Evolutionary conservation across 2,329 filamentous ascomycete species (phyloP).

Genomic region (Colletotrichum cordylinicola): DNA sequence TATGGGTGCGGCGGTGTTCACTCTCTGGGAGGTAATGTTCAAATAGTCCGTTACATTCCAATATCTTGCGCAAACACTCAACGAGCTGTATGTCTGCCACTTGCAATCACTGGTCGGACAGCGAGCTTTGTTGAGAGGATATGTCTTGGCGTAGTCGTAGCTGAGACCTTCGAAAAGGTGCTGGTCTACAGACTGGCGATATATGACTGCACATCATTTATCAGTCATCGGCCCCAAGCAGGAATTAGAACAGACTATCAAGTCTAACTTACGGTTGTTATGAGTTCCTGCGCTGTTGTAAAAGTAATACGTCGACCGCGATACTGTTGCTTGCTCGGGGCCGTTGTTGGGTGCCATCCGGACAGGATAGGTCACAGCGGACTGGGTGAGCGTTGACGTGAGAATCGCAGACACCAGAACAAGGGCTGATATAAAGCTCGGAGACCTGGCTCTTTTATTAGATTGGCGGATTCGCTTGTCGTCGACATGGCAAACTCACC

Average conservation of each 20-base stretch:
- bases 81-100: not conserved
- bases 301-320: not conserved
- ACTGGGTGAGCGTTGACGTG: constrained; percentile 8
- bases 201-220: not conserved
- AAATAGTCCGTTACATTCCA: not conserved
- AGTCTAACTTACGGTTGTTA: not conserved
- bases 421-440: not conserved
- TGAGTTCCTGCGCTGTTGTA: not conserved
- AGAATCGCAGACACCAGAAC: not conserved
- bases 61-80: not conserved
- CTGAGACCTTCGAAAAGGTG: not conserved
- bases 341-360: not conserved
- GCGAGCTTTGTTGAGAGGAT: not conserved
- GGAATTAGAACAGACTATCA: not conserved
- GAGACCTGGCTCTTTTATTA: not conserved
- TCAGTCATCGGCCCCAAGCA: not conserved
- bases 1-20: not conserved
- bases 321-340: not conserved
- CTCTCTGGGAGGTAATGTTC: not conserved
- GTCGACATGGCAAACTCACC: not conserved
- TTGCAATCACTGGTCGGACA: not conserved
- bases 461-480: not conserved
- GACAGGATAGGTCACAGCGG: not conserved
- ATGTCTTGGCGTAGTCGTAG: not conserved
- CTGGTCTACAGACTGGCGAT: not conserved